Percentiles rank a stretch among this genome's conserved stretches.
Conservation (phyloP, 1,139 yeast genomes). For the Lodderomyces jiufengensis region DNA sequence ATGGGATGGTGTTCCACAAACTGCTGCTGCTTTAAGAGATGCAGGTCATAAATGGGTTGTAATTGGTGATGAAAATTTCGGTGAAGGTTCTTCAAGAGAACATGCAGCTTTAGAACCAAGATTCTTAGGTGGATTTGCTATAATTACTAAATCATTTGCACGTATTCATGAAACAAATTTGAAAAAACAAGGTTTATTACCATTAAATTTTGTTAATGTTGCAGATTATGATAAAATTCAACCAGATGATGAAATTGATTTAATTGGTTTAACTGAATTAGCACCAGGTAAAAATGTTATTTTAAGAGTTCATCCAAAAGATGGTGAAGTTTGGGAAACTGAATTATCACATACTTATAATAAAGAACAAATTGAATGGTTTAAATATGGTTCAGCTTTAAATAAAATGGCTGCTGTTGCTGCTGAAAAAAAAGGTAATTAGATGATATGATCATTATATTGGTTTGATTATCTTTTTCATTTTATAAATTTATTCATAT, state of each 20-base stretch:
- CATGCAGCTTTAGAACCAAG: constrained; percentile 99
- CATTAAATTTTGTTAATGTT: constrained; percentile 85
- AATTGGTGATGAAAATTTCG: constrained; percentile 97
- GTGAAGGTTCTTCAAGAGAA: constrained; percentile 99
- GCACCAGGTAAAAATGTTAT: constrained; percentile 92
- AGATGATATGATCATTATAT: neutral
- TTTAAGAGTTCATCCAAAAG: constrained; percentile 86
- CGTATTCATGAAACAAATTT: constrained; percentile 71
- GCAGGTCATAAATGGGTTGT: constrained; percentile 94
- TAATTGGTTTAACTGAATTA: constrained; percentile 76
- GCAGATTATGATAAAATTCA: constrained; percentile 93
- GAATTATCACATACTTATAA: constrained; percentile 95
- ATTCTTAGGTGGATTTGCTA: constrained; percentile 97
- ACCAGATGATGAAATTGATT: constrained; percentile 86
- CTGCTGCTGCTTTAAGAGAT: constrained; percentile 93
- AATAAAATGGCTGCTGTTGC: constrained; percentile 81
- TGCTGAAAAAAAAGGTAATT: constrained; percentile 8
- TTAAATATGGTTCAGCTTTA: constrained; percentile 98
- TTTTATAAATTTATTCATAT: constrained; percentile 1
- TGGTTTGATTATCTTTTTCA: neutral
- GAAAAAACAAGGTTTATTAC: constrained; percentile 62
- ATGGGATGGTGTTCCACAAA: constrained; percentile 93
- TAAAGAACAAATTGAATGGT: constrained; percentile 96
- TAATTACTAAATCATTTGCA: constrained; percentile 95
- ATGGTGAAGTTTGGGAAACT: constrained; percentile 82